Evolutionary conservation across 2,329 filamentous ascomycete genomes (phyloP), one percentile per base, ranked within the genome.

Genomic region (Nigrograna mackinnonii): DNA sequence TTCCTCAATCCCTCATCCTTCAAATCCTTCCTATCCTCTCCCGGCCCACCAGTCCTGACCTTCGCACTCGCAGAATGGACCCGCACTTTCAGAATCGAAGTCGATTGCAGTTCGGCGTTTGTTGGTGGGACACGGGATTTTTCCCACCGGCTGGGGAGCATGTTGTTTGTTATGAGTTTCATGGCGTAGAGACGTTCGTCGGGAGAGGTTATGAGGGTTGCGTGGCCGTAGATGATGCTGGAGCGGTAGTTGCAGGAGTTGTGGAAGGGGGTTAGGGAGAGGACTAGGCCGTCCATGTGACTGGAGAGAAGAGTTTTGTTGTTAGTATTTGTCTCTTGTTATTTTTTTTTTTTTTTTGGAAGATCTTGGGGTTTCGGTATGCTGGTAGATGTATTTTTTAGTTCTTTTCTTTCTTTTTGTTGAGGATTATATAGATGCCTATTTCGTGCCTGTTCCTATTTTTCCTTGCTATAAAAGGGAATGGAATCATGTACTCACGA

Each of bases 401-500:
- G n/a, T n/a, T n/a, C n/a, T n/a, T n/a, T n/a, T n/a, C n/a, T n/a
- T n/a, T n/a, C n/a, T n/a, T n/a, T n/a, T n/a, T n/a, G n/a, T n/a
- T n/a, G n/a, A n/a, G n/a, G n/a, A n/a, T n/a, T n/a, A n/a, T n/a
- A n/a, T n/a, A n/a, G n/a, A n/a, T n/a, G n/a, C n/a, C n/a, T n/a
- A n/a, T n/a, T n/a, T n/a, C n/a, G n/a, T n/a, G n/a, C n/a, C n/a
- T n/a, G n/a, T n/a, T n/a, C n/a, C n/a, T n/a, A n/a, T n/a, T n/a
- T n/a, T n/a, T n/a, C n/a, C n/a, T n/a, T n/a, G n/a, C n/a, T n/a
- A n/a, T n/a, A n/a, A n/a, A n/a, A n/a, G n/a, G n/a, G n/a, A 39
- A 20, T 16, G 14, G 21, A 9, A 30, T n/a, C 14, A 22, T 14
- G n/a, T 12, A 35, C 37, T 18, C 86, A 83, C 28, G 61, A 55